A percentile compares a stretch with the other conserved stretches of the same genome.
These are phyloP conservation scores for Arthroderma uncinatum DNA, from an alignment of 2,329 filamentous ascomycete genomes.

Conservation along the genomic window DNA sequence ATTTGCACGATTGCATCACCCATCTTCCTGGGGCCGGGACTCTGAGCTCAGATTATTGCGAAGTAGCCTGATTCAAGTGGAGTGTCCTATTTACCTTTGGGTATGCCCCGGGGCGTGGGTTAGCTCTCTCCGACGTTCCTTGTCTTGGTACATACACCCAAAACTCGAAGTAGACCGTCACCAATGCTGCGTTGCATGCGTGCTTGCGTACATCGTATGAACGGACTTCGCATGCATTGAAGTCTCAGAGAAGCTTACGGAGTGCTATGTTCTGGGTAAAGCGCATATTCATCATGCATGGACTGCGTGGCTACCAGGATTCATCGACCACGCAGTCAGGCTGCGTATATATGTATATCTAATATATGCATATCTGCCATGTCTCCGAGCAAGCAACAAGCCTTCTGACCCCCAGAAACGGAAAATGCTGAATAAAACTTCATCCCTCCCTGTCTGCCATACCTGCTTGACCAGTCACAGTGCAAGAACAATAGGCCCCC, in stretches of 20 bases:
- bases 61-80: neutral
- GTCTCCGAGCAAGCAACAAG: neutral
- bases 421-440: neutral
- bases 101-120: neutral
- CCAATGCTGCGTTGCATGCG: neutral
- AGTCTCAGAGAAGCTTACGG: neutral
- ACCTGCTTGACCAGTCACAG: neutral
- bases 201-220: neutral
- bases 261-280: neutral
- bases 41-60: neutral
- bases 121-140: neutral
- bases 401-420: neutral
- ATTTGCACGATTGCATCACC: neutral
- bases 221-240: neutral
- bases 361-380: neutral
- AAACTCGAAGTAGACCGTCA: neutral
- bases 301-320: neutral
- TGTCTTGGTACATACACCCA: too few species aligned
- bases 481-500: neutral
- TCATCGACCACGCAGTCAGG: neutral
- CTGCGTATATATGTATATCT: neutral
- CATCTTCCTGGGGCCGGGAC: too few species aligned
- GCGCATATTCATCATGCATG: neutral
- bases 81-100: too few species aligned
- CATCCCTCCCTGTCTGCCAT: neutral